Evolutionary conservation across 164 flowering plant genomes (phyloP).

Genomic region (Vitis rotundifolia): DNA sequence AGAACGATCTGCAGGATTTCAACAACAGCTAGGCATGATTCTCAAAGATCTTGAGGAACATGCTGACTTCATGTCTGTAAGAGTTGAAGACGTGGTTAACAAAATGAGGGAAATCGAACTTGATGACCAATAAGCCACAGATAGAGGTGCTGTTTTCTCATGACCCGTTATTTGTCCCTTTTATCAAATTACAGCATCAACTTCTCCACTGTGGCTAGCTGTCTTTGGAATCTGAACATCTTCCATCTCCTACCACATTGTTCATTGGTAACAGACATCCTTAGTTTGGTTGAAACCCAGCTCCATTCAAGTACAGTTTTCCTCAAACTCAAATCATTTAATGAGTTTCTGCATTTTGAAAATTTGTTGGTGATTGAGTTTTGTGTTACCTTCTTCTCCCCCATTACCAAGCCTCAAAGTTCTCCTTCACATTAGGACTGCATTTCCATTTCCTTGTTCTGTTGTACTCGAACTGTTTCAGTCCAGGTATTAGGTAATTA

Average conservation of each 20-base stretch:
- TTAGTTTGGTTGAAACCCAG: too few relatives aligned
- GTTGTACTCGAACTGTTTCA: too few relatives aligned
- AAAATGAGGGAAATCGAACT: constrained; percentile 21
- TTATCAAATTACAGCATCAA: background rate
- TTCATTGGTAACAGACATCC: too few relatives aligned
- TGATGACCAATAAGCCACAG: constrained; percentile 2
- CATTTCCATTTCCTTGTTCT: too few relatives aligned
- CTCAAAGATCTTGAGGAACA: constrained; percentile 23
- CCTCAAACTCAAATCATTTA: too few relatives aligned
- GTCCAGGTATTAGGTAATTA: too few relatives aligned
- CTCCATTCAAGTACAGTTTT: too few relatives aligned
- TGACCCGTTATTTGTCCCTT: background rate
- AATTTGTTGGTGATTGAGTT: too few relatives aligned
- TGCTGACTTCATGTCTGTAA: constrained; percentile 20
- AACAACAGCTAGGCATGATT: constrained; percentile 14
- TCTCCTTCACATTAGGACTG: too few relatives aligned
- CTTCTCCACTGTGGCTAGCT: background rate
- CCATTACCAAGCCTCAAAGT: too few relatives aligned
- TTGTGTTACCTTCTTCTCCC: too few relatives aligned
- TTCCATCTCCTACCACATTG: background rate
- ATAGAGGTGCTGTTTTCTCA: background rate
- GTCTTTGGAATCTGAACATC: background rate
- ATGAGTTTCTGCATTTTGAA: too few relatives aligned
- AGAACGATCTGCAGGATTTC: constrained; percentile 17
- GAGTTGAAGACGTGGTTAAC: constrained; percentile 24